Conservation (phyloP, 2,329 filamentous ascomycete species). For the Alternaria alternata region DNA sequence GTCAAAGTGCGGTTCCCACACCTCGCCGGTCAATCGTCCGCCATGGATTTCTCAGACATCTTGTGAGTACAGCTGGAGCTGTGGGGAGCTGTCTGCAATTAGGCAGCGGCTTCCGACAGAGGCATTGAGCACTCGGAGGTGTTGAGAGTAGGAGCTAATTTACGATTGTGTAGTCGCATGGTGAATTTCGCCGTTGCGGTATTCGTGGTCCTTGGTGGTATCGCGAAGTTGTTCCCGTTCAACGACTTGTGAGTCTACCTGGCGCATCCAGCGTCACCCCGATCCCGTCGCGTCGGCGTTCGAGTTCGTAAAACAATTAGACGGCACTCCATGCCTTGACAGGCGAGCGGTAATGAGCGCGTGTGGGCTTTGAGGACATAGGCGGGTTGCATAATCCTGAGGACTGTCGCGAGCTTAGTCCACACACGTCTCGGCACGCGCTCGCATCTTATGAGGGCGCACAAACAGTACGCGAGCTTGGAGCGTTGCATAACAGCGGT, state of each 20-base stretch:
- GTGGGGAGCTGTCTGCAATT: neutral
- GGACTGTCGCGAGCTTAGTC: neutral
- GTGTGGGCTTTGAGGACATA: neutral
- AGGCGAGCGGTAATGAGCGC: neutral
- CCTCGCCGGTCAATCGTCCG: conserved; percentile 35
- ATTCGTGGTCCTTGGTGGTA: conserved; percentile 86
- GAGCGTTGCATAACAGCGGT: neutral
- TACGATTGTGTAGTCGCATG: conserved; percentile 72
- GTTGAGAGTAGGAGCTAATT: conserved; percentile 18
- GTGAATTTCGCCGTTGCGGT: conserved; percentile 90
- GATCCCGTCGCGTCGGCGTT: conserved; percentile 1
- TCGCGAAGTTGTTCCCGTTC: conserved; percentile 72
- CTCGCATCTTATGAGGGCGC: neutral
- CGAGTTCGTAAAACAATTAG: neutral
- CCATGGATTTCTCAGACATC: conserved; percentile 90
- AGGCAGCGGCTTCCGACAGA: conserved; percentile 23
- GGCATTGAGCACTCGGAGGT: conserved; percentile 11
- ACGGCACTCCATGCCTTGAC: neutral
- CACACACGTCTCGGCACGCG: neutral
- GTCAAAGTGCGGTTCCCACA: conserved; percentile 48
- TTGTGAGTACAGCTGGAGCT: conserved; percentile 69
- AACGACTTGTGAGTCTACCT: conserved; percentile 53
- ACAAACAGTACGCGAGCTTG: neutral
- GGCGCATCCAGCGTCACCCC: conserved; percentile 1
- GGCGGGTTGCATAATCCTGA: neutral